phyloP scores from a whole-genome alignment of 345 rosid genomes.

The Rhizophora mangle region DNA sequence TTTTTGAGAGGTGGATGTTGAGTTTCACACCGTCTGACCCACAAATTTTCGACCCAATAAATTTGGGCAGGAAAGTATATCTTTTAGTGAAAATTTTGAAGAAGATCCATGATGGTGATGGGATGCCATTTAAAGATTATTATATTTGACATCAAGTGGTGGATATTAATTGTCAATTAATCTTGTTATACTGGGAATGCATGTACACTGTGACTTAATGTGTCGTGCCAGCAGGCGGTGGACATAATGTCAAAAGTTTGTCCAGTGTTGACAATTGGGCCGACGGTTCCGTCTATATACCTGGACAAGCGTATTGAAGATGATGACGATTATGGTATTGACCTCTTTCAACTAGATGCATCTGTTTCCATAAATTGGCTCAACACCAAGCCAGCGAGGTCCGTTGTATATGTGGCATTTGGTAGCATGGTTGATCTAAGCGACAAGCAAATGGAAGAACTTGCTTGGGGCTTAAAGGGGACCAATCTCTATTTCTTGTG shows the following conservation, averaged over 20 bases:
- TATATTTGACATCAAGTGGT: too few relatives aligned
- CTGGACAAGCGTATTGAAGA: conserved; percentile 10
- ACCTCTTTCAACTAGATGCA: conserved; percentile 1
- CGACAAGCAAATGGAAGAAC: conserved; percentile 47
- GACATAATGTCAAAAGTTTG: not conserved
- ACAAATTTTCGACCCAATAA: too few relatives aligned
- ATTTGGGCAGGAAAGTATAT: too few relatives aligned
- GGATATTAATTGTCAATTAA: too few relatives aligned
- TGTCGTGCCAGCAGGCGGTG: not conserved
- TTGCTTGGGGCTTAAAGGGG: conserved; percentile 44
- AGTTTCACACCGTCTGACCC: too few relatives aligned
- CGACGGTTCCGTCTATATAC: conserved; percentile 14
- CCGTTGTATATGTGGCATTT: conserved; percentile 57
- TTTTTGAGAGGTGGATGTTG: too few relatives aligned
- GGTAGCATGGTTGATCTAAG: conserved; percentile 52
- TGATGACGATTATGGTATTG: conserved; percentile 5
- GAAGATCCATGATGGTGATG: too few relatives aligned
- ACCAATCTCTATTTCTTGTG: conserved; percentile 39
- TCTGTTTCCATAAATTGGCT: conserved; percentile 39
- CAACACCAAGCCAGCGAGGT: conserved; percentile 36
- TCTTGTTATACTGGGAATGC: too few relatives aligned
- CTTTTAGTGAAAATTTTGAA: too few relatives aligned
- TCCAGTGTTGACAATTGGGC: conserved; percentile 10
- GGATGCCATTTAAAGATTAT: too few relatives aligned
- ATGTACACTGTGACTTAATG: not conserved